phyloP scores from a whole-genome alignment of 257 asterid species.

The Solanum ahanhuiri region DNA sequence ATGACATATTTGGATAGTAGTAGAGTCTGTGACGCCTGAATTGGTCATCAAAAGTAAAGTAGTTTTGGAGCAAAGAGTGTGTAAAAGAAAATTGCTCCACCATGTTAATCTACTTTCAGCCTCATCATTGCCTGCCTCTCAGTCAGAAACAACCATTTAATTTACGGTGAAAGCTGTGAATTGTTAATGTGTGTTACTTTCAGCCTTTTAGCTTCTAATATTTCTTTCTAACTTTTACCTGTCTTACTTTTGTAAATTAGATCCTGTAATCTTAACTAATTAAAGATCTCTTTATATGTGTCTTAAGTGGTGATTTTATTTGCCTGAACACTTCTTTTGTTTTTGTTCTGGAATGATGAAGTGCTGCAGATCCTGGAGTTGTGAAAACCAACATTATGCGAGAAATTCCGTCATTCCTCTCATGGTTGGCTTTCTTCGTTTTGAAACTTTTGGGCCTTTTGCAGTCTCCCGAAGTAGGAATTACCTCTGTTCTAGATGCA shows the following conservation, averaged over 20 bases:
- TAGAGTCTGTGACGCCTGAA: background rate
- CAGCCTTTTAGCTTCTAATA: background rate
- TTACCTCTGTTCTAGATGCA: conserved; percentile 56
- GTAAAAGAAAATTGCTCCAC: background rate
- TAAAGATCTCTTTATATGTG: background rate
- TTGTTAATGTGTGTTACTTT: background rate
- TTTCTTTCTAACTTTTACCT: background rate
- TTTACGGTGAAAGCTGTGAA: background rate
- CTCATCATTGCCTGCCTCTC: background rate
- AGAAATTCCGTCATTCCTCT: conserved; percentile 54
- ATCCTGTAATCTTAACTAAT: background rate
- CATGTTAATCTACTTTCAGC: background rate
- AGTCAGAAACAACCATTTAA: background rate
- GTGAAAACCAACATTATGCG: conserved; percentile 83
- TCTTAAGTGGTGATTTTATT: background rate
- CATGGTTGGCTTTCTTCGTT: conserved; percentile 28
- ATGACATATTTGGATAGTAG: background rate
- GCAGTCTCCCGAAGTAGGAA: conserved; percentile 57
- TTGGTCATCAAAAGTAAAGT: background rate
- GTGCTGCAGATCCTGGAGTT: conserved; percentile 88
- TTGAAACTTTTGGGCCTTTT: conserved; percentile 59
- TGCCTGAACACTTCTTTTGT: background rate
- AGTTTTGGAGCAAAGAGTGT: background rate
- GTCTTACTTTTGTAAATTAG: background rate
- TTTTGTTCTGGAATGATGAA: conserved; percentile 7